These are phyloP conservation scores for Mycena alexandri DNA, from an alignment of 768 basidiomycete genomes.

Conservation along the genomic window DNA sequence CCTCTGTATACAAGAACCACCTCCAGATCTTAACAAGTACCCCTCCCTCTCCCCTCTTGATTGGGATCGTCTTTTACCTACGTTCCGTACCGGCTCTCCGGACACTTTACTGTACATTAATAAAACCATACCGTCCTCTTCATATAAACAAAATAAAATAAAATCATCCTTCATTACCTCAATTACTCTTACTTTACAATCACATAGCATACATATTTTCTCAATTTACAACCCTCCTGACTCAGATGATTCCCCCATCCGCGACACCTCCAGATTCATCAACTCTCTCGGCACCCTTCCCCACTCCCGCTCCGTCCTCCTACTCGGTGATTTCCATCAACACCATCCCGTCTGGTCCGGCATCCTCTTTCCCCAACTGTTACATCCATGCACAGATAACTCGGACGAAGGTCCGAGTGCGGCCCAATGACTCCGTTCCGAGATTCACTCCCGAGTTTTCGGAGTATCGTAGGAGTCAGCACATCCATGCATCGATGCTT, in stretches of 20 bases:
- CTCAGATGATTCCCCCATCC: slow-evolving; percentile 10
- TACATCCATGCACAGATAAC: no score
- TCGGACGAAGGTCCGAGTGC: no score
- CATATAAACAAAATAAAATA: slow-evolving; percentile 7
- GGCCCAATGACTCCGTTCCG: no score
- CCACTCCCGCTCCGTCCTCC: not conserved
- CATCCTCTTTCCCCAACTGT: not conserved
- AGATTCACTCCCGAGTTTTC: no score
- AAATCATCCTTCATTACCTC: slow-evolving; percentile 9
- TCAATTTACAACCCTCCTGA: not conserved
- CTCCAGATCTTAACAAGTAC: slow-evolving; percentile 14
- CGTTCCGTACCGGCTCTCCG: not conserved
- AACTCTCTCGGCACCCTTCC: not conserved
- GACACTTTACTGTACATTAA: slow-evolving; percentile 9
- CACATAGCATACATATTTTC: not conserved
- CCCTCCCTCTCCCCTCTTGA: slow-evolving; percentile 2
- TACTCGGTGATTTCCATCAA: slow-evolving; percentile 1
- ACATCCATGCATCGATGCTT: no score
- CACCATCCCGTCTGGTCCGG: slow-evolving; percentile 10
- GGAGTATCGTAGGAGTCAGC: no score
- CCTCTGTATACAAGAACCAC: slow-evolving; percentile 3
- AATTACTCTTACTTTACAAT: slow-evolving; percentile 2
- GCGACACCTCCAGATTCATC: not conserved
- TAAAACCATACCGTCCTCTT: slow-evolving; percentile 11
- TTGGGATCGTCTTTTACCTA: not conserved